Evolutionary conservation across 805 yeast genomes (phyloP).

Genomic region (Candida dendrica): DNA sequence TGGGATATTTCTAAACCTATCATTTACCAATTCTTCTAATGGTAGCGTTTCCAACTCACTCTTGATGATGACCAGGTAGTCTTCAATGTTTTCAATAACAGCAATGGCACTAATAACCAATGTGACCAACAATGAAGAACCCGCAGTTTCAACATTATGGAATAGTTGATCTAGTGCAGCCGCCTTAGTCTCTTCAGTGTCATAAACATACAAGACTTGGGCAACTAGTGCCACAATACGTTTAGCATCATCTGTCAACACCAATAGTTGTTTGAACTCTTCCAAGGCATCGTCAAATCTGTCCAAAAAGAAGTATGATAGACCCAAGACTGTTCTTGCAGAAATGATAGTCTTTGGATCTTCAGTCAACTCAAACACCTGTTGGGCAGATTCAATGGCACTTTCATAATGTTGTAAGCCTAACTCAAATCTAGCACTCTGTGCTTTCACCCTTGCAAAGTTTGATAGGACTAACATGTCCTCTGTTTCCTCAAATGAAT

Average conservation of each 20-base stretch:
- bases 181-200: constrained; percentile 67
- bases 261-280: constrained; percentile 60
- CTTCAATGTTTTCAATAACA: constrained; percentile 53
- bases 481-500: constrained; percentile 49
- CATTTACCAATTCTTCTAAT: constrained; percentile 39
- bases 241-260: constrained; percentile 47
- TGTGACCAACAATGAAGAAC: constrained; percentile 60
- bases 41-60: constrained; percentile 56
- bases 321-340: constrained; percentile 62
- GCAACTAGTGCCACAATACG: constrained; percentile 67
- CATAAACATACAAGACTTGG: constrained; percentile 72
- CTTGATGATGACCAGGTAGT: constrained; percentile 51
- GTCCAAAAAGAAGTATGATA: constrained; percentile 56
- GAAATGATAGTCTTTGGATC: constrained; percentile 38
- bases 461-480: constrained; percentile 35
- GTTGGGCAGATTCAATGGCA: constrained; percentile 57
- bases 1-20: constrained; percentile 50
- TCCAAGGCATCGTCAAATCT: constrained; percentile 61
- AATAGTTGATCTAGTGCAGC: constrained; percentile 83
- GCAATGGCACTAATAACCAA: constrained; percentile 76
- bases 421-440: constrained; percentile 62
- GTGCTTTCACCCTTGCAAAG: constrained; percentile 58
- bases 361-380: constrained; percentile 41
- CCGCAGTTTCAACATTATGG: constrained; percentile 52
- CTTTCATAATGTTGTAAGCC: constrained; percentile 48